Evolutionary conservation across 2,329 filamentous ascomycete genomes (phyloP), one percentile per base, ranked within the genome.

Genomic region (Pestalotiopsis fici): DNA sequence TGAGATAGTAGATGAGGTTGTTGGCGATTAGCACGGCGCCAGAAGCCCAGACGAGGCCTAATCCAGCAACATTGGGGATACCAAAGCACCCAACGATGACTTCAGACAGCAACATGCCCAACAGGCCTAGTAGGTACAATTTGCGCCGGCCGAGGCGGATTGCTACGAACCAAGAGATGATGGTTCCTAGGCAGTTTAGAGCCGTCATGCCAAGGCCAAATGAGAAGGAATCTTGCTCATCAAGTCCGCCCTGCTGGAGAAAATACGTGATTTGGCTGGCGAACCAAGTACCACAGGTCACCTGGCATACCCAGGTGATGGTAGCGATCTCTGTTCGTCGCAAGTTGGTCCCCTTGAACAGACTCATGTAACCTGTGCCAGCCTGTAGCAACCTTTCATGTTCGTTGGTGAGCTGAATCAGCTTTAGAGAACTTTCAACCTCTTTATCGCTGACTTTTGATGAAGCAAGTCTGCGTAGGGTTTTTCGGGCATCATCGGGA

Each of bases 331-430:
- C 74, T 2, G 76, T 78, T 23, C 78, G 67, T 1, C 77, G 71
- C 3, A 78, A 71, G 66, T 83, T 76, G 11, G 74, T 69, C 15
- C 76, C 76, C 21, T 75, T 74, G 70, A 83, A 82, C 69, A 78
- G 80, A 71, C 82, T 76, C 64, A 59, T 62, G 66, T 83, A 83
- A 1, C 70, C 74, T 0, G 73, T 74, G 12, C 1, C 64, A 66
- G 6, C 72, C 71, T 62, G 74, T 70, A 21, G 68, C 66, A 67
- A 74, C 0, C 78, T 81, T 54, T 80, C 74, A 11, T 75, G 69
- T 71, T 81, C 78, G 75, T 81, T 76, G 15, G 79, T 77, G 21
- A 83, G 62, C 3, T 74, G 65, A 50, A 57, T 57, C 55, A 57
- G 27, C 21, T 57, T 25, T 9, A 57, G 23, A 11, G 13, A 23